Base-by-base conservation (phyloP, 2,329 filamentous ascomycete species). In the Albifimbria verrucaria region DNA sequence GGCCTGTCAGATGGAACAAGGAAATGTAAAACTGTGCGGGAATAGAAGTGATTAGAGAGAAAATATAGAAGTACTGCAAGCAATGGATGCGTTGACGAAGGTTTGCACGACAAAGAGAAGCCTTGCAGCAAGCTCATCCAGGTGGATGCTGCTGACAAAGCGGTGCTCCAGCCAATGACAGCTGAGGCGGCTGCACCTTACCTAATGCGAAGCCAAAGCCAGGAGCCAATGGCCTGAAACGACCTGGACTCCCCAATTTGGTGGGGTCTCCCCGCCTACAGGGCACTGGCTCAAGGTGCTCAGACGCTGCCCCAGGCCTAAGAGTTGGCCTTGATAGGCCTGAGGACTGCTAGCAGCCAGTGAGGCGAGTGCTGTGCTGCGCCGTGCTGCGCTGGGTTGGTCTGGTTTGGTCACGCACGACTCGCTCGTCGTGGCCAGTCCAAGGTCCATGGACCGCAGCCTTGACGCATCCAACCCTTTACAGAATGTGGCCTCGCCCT, bases 401-500 rank as follows among this genome's bases (percentile, higher is more conserved):
- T n/a, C n/a, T n/a, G n/a, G n/a, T n/a, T n/a, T n/a, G n/a, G n/a
- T n/a, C n/a, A n/a, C n/a, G n/a, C n/a, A n/a, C n/a, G n/a, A n/a
- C n/a, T n/a, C n/a, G n/a, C n/a, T n/a, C n/a, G n/a, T n/a, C n/a
- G n/a, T n/a, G n/a, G n/a, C n/a, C n/a, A n/a, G n/a, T n/a, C n/a
- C n/a, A n/a, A n/a, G n/a, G n/a, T n/a, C n/a, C n/a, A n/a, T n/a
- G n/a, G n/a, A n/a, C n/a, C n/a, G n/a, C n/a, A 61, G 59, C 62
- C 59, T 64, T 62, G 57, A 57, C 57, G 52, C 55, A 59, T 52
- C 56, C 56, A 48, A 57, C 61, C 60, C 54, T 12, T 39, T 39
- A 39, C 67, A 70, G 57, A 59, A 71, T 70, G 67, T 67, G 51
- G 60, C 61, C 52, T 58, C 55, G 50, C 49, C 57, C 57, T 53